Percentiles rank a stretch among this genome's conserved stretches.
These are phyloP conservation scores for Cenchrus fungigraminus DNA, from an alignment of 176 grass and related monocot species.

Conservation along the genomic window DNA sequence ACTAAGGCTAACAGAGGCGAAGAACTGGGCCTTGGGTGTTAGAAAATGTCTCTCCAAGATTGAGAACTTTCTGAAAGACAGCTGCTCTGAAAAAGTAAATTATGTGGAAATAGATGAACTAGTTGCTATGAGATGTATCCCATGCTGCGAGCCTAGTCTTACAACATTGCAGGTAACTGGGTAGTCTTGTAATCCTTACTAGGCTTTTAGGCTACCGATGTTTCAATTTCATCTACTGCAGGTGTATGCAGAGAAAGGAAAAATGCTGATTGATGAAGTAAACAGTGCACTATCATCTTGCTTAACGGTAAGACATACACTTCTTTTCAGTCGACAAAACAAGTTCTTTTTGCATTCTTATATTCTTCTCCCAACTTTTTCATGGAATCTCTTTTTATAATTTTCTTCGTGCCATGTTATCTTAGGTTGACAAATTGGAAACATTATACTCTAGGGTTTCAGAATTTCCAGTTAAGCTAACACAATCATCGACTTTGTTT, in stretches of 20 bases:
- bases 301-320: conserved; percentile 58
- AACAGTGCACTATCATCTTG: conserved; percentile 65
- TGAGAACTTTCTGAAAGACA: conserved; percentile 44
- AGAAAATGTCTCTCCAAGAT: conserved; percentile 68
- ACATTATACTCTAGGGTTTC: conserved; percentile 52
- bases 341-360: conserved; percentile 1
- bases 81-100: conserved; percentile 59
- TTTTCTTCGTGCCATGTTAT: conserved; percentile 32
- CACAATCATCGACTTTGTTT: conserved; percentile 49
- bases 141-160: conserved; percentile 57
- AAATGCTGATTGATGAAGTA: conserved; percentile 67
- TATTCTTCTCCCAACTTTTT: conserved; percentile 40
- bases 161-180: conserved; percentile 65
- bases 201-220: conserved; percentile 22
- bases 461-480: conserved; percentile 69
- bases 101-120: conserved; percentile 71
- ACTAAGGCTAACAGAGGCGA: conserved; percentile 60
- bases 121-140: conserved; percentile 48
- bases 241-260: conserved; percentile 63
- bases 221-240: conserved; percentile 43
- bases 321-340: conserved; percentile 24
- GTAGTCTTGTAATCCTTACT: not conserved
- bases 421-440: conserved; percentile 81
- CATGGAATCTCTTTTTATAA: conserved; percentile 26
- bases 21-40: conserved; percentile 67